Base-by-base conservation (phyloP, 208 protist genomes). In the Trypanosoma congolense region DNA sequence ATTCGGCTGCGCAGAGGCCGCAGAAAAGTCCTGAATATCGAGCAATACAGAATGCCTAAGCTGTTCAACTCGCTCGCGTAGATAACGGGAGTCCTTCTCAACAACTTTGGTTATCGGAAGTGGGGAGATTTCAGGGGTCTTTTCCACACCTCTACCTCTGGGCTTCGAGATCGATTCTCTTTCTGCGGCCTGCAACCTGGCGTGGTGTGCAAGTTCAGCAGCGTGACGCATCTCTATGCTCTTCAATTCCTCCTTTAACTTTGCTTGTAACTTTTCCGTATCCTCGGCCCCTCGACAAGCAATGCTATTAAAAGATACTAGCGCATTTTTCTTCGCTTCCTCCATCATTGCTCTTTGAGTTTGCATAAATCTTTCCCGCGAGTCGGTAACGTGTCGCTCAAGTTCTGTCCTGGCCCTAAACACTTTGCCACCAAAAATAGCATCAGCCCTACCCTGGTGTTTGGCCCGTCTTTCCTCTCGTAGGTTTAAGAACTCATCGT, bases 401-500 rank as follows among this genome's bases (percentile, higher is more conserved):
- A 44, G 30, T 49, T 26, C 25, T 45, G 49, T 18, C 50, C 41
- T 41, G 54, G 44, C 21, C 6, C 55, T 48, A 38, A 45, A 43
- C 33, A 38, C 45, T 0, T 25, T 19, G n/a, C 56, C 31, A 22
- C 54, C 64, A 50, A 78, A 79, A 16, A 74, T 35, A 2, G 10
- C 29, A 49, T 83, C 77, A 14, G 65, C 48, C 22, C 52, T n/a
- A 14, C 36, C 10, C 10, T 40, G n/a, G 46, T 63, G 58, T 26
- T 33, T 26, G 10, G 26, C n/a, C 33, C 57, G 54, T 24, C 65
- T 45, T 43, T 67, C 49, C 9, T 58, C 38, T 18, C 47, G 49
- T 52, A 75, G 75, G 8, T 42, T 49, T 4, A 9, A 30, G 47
- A 72, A 68, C 4, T 52, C 47, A n/a, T 71, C 44, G 16, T 59